phyloP scores from a whole-genome alignment of 306 rosid genomes.

The Geum urbanum region DNA sequence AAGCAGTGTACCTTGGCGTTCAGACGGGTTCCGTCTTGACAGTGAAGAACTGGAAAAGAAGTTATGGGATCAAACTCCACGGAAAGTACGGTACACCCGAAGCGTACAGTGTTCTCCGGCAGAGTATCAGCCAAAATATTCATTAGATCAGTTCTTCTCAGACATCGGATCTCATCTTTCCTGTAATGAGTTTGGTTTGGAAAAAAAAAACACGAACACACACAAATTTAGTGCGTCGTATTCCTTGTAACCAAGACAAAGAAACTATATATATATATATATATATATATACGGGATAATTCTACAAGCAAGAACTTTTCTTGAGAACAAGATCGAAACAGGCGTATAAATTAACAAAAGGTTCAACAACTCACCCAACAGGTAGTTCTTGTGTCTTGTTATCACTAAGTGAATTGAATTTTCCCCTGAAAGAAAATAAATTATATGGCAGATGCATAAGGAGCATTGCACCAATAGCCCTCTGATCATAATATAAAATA shows the following conservation, averaged over 20 bases:
- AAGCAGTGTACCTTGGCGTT: constrained; percentile 7
- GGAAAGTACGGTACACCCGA: constrained; percentile 7
- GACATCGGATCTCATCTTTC: constrained; percentile 9
- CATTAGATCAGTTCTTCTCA: constrained; percentile 17
- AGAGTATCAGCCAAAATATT: constrained; percentile 14
- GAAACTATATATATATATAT: too few relatives aligned
- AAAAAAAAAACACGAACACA: too few relatives aligned
- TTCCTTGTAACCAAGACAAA: too few relatives aligned
- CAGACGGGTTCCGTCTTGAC: constrained; percentile 9
- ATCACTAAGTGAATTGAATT: background rate
- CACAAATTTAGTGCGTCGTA: too few relatives aligned
- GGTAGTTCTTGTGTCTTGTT: background rate
- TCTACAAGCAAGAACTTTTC: too few relatives aligned
- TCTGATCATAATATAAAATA: too few relatives aligned
- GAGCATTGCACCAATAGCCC: too few relatives aligned
- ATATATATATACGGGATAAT: too few relatives aligned
- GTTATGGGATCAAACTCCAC: background rate
- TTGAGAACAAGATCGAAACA: too few relatives aligned
- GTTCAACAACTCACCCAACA: constrained; percentile 6
- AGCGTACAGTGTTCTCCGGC: constrained; percentile 4
- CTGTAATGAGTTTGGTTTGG: background rate
- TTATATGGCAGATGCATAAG: background rate
- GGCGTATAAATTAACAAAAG: too few relatives aligned
- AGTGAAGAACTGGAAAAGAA: constrained; percentile 17
- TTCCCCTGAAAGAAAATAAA: constrained; percentile 14